phyloP scores from a whole-genome alignment of 805 yeast genomes.

The Schizosaccharomyces pombe region DNA sequence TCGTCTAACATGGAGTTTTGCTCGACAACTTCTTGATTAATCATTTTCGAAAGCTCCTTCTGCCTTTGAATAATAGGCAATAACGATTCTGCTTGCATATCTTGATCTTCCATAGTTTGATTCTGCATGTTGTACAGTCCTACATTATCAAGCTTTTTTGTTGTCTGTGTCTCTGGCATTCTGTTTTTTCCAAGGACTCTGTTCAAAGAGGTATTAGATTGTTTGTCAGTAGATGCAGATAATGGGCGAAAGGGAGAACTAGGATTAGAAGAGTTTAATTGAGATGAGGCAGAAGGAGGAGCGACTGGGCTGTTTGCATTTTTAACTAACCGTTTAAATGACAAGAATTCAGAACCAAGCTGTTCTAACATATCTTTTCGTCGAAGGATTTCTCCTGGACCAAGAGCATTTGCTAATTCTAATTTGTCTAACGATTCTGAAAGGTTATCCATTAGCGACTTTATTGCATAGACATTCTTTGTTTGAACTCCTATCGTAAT shows the following conservation, averaged over 20 bases:
- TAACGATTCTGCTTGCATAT: background rate
- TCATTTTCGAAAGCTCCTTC: background rate
- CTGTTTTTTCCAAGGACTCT: background rate
- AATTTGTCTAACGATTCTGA: background rate
- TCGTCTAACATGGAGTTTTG: slow-evolving; percentile 2
- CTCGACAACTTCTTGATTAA: background rate
- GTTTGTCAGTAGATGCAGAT: background rate
- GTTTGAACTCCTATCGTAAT: background rate
- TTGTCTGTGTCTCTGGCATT: background rate
- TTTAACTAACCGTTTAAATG: background rate
- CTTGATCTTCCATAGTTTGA: background rate
- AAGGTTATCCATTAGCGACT: background rate
- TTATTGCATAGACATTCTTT: background rate
- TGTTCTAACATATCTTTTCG: background rate
- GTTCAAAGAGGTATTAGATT: background rate
- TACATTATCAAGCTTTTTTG: background rate
- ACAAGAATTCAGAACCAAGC: background rate
- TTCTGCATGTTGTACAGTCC: background rate
- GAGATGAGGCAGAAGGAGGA: background rate
- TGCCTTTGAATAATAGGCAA: background rate
- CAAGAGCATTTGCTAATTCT: background rate
- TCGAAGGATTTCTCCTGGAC: background rate
- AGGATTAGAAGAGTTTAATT: background rate
- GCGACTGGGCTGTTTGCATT: background rate
- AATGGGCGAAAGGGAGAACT: background rate